Base-by-base conservation (phyloP, 805 yeast genomes). In the Spathaspora boniae region DNA sequence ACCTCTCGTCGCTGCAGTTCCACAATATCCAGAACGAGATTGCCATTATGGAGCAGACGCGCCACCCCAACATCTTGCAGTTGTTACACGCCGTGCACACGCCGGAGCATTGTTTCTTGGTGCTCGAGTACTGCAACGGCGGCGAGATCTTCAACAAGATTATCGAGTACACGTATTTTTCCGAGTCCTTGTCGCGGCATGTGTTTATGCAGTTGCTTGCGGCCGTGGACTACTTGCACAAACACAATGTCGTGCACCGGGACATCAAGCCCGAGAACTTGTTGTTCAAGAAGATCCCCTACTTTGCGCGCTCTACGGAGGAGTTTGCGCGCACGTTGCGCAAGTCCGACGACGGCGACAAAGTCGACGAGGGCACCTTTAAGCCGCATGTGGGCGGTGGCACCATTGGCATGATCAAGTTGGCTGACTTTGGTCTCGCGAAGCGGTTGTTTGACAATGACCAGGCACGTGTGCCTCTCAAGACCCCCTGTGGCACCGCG, bases 181-280 rank as follows among this genome's bases (percentile, higher is more conserved):
- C 80, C 33, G 94, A 84, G 55, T 78, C 79, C 39, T 65, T 84
- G 42, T 67, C 87, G 14, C 68, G 87, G 16, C 91, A 83, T 58
- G 78, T 84, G 5, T 82, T 85, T 42, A 51, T 71, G 27, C 94
- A 84, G 53, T 80, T 85, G 22, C 82, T 86, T 4, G 66, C 73
- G 31, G 82, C 91, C 1, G 72, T 84, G 16, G 73, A 82, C 30
- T 79, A 82, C 53, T 61, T 85, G 32, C 94, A 84, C 51, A 53
- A 55, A 29, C 80, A 80, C 36, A 82, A 76, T 42, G 72, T 80
- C 11, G 94, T 83, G 16, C 94, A 84, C 55, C 64, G 94, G 28
- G 94, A 84, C 54, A 83, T 84, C 50, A 84, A 84, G 57, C 94
- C 94, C 1, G 94, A 84, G 46, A 84, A 84, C 53, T 59, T 84